Evolutionary conservation across 495 filamentous ascomycete genomes (phyloP), one percentile per base, ranked within the genome.

Genomic region (Aspergillus coremiiformis): DNA sequence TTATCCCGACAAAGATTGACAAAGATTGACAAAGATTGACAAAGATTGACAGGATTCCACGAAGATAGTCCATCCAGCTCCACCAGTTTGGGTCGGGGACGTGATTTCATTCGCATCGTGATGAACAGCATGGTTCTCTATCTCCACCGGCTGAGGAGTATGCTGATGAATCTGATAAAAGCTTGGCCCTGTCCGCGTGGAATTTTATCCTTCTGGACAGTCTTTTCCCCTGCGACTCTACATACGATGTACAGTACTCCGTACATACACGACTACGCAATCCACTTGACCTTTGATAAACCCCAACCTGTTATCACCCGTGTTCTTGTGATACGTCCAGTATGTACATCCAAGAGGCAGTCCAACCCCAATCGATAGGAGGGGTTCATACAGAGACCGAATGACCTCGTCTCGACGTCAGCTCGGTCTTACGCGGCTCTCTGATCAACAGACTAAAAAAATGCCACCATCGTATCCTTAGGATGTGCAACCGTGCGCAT

Each of bases 361-460:
- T 15, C 12, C 32, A n/a, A 35, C 5, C n/a, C 32, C 32, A 41
- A 41, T 21, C 37, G 17, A 20, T 20, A 27, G 6, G 17, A 21
- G 37, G 37, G 37, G 37, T 41, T 41, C 19, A 41, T 20, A 41
- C 5, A 35, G n/a, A 35, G 37, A 41, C 37, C 32, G 39, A 48
- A 46, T 51, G 45, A 51, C 47, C 44, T 59, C 19, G 22, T 37
- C 43, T 55, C 53, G 49, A 51, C 43, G 52, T 49, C 44, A 55
- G 51, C 53, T 51, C 26, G 23, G 60, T 55, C 56, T 63, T 63
- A 59, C 60, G 60, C 60, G 60, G 60, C 56, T 63, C 50, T 53
- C 54, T 51, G 53, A 57, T 56, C 47, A 57, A 54, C 59, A 58
- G 29, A 49, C 46, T 49, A 57, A 52, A 57, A 52, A 49, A 44